Evolutionary conservation across 768 basidiomycete species (phyloP), one percentile per base, ranked within the genome.

Genomic region (Rubroboletus pulcherrimus): DNA sequence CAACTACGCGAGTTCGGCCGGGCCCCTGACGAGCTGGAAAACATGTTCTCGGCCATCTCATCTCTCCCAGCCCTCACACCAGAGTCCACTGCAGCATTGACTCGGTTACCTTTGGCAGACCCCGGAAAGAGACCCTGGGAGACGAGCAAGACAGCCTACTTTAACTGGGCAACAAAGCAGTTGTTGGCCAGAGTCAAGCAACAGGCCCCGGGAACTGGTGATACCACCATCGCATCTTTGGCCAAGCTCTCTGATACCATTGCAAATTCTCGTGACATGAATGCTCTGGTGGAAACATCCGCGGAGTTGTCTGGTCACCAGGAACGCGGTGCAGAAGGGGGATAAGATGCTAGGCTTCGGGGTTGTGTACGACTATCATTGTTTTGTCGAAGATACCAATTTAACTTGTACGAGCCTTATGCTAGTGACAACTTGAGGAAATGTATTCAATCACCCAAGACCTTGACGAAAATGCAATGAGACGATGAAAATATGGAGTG

Each of bases 101-200:
- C 68, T 26, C 64, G 62, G 31, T 26, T 61, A 15, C 68, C 66
- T 4, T 66, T 73, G 26, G 63, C 76, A 4, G 81, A 84, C 54
- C 81, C 84, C 0, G 84, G 87, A 0, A 89, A 89, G 67, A 80
- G 84, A 39, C 79, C 79, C 10, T 93, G 91, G 91, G 89, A 93
- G 72, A 81, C 82, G 37, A 84, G 80, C 67, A 81, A 81, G 66
- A 77, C 79, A 1, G 91, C 89, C 5, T 94, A 93, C 68, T 66
- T 86, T 5, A 83, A 84, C 56, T 94, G 92, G 92, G 90, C 87
- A 0, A 74, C 84, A 1, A 74, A 74, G 19, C 81, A 83, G 66
- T 68, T 88, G 8, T 59, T 88, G 42, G 59, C 67, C 53, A 71
- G 55, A 33, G 65, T 61, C 49, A 72, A 61, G 45, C 60, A 63